Conservation (phyloP, 2,329 filamentous ascomycete genomes). For the Mariannaea elegans region DNA sequence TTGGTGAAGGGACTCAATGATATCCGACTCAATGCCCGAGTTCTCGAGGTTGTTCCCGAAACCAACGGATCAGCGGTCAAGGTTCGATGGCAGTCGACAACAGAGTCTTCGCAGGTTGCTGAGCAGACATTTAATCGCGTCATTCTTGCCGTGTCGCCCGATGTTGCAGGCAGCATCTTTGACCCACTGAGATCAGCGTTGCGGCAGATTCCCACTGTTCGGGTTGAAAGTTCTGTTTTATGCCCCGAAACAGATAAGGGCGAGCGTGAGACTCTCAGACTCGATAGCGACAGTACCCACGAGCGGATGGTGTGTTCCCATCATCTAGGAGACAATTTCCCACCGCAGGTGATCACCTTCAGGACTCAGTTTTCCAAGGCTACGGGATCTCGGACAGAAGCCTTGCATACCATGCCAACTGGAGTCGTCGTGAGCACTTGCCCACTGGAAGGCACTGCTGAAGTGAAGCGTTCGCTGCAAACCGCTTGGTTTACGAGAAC, state of each 20-base stretch:
- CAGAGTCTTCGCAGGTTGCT: slow-evolving; percentile 14
- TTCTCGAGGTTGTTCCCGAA: slow-evolving; percentile 46
- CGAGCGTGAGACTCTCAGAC: slow-evolving; percentile 1
- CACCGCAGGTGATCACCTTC: slow-evolving; percentile 47
- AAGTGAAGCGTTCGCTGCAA: slow-evolving; percentile 52
- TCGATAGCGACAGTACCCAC: slow-evolving; percentile 14
- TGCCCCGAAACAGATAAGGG: slow-evolving; percentile 19
- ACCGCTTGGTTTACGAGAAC: slow-evolving; percentile 61
- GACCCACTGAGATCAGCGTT: slow-evolving; percentile 50
- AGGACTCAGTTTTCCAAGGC: slow-evolving; percentile 45
- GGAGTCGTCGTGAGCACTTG: slow-evolving; percentile 63
- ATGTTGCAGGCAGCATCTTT: slow-evolving; percentile 60
- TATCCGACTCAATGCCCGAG: slow-evolving; percentile 51
- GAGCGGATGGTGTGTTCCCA: slow-evolving; percentile 38
- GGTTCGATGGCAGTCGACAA: slow-evolving; percentile 46
- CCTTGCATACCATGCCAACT: slow-evolving; percentile 60
- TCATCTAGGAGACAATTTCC: slow-evolving; percentile 33
- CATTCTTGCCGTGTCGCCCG: slow-evolving; percentile 63
- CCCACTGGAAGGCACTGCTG: slow-evolving; percentile 50
- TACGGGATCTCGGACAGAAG: slow-evolving; percentile 53
- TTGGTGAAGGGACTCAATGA: slow-evolving; percentile 51
- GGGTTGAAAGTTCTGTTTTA: slow-evolving; percentile 58
- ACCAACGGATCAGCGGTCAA: slow-evolving; percentile 32
- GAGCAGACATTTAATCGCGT: slow-evolving; percentile 59
- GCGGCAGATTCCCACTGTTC: slow-evolving; percentile 55